Evolutionary conservation across 139 green algal genomes (phyloP).

Genomic region (Pedinophyceae sp.): DNA sequence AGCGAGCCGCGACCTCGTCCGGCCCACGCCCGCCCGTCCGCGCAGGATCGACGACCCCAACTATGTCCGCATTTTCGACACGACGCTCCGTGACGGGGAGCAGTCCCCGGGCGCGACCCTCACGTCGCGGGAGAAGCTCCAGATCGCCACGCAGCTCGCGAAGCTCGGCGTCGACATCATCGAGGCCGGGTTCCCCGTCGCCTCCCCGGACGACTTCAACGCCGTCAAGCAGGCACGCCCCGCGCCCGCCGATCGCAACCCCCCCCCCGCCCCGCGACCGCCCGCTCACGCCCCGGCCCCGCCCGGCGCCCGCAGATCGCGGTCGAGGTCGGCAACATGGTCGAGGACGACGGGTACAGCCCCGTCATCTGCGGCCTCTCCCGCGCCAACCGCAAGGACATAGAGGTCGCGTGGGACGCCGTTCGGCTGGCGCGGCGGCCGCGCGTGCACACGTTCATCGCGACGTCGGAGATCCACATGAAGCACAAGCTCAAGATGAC

Average conservation of each 20-base stretch:
- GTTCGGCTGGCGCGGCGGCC: conserved; percentile 70
- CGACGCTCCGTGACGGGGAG: conserved; percentile 92
- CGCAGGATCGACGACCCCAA: conserved; percentile 75
- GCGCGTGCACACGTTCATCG: conserved; percentile 95
- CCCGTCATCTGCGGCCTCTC: conserved; percentile 97
- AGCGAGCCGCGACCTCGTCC: no score
- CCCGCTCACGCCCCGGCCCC: no score
- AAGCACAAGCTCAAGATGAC: conserved; percentile 82
- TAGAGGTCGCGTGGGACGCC: conserved; percentile 77
- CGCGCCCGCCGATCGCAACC: no score
- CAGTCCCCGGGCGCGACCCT: conserved; percentile 87
- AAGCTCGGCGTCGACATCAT: conserved; percentile 98
- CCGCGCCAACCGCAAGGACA: conserved; percentile 52
- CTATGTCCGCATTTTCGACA: conserved; percentile 97
- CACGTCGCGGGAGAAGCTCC: conserved; percentile 91
- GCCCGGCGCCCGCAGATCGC: no score
- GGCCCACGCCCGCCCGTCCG: no score
- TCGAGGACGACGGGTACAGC: conserved; percentile 73
- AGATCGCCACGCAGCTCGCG: conserved; percentile 84
- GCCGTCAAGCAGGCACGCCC: conserved; percentile 72
- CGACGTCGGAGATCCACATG: conserved; percentile 95
- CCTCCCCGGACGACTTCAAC: conserved; percentile 94
- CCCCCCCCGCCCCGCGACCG: no score
- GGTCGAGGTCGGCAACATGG: conserved; percentile 49
- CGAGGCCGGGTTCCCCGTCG: conserved; percentile 91